Base-by-base conservation (phyloP, 2,329 filamentous ascomycete species). In the Exophiala phaeomuriformis region DNA sequence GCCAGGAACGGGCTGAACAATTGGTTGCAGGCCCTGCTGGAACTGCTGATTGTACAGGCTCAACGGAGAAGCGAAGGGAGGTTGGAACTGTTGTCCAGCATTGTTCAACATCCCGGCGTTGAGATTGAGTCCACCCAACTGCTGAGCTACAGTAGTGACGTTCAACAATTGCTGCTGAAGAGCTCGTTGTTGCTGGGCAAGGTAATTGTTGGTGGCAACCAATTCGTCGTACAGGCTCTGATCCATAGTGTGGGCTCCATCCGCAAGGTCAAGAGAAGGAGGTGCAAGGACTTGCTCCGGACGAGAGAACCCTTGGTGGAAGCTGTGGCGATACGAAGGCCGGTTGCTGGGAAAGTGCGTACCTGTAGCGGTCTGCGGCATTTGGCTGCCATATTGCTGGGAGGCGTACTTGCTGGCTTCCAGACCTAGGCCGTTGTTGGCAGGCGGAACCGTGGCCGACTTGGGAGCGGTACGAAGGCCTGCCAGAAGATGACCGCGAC, bases 401-500 rank as follows among this genome's bases (percentile, higher is more conserved):
- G 66, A 67, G 45, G 71, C 69, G 68, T 76, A 78, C 60, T 74
- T 72, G 64, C 73, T 73, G 47, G 67, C 66, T 58, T 76, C 75
- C 56, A 75, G 66, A 42, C 71, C 74, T 55, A 72, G 61, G 49
- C 69, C 71, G 63, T 82, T 80, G 64, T 80, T 78, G 58, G 80
- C 81, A 40, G 81, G 78, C 64, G 85, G 84, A 62, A 89, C 86
- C 43, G 82, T 84, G 37, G 84, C 80, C 19, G 84, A 90, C 77
- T 95, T 96, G 36, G 93, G 93, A 47, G 90, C 90, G 58, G 93
- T 98, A 67, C 93, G 84, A 57, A 98, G 79, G 53, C 91, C 91
- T 57, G 91, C 91, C 66, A 98, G 83, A 60, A 98, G 80, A 68
- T 98, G 93, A 60, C 90, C 94, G 62, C 93, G 88, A 72, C 90